Evolutionary conservation across 225 moss, liverwort and hornwort species (phyloP).

Genomic region (Neckera pumila): DNA sequence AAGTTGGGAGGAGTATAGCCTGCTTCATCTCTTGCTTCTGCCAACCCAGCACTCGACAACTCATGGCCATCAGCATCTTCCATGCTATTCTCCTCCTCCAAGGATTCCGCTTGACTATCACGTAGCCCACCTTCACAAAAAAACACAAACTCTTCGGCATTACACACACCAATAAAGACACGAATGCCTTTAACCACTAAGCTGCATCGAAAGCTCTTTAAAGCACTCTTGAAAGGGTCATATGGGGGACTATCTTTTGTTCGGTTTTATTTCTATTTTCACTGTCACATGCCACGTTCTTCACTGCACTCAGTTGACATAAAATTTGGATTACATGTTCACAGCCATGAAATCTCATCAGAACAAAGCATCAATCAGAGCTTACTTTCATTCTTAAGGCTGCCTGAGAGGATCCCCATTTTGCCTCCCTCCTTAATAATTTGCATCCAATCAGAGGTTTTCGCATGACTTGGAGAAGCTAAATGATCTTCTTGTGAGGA

Average conservation of each 20-base stretch:
- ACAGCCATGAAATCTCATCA: background rate
- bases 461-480: slow-evolving; percentile 5
- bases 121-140: slow-evolving; percentile 7
- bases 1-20: slow-evolving; percentile 66
- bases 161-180: background rate
- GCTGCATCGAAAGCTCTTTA: background rate
- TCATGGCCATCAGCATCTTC: slow-evolving; percentile 9
- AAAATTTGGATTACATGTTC: background rate
- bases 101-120: background rate
- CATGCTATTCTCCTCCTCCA: slow-evolving; percentile 18
- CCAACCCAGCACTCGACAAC: slow-evolving; percentile 2
- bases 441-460: slow-evolving; percentile 59
- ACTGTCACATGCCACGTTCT: background rate
- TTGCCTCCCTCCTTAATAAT: slow-evolving; percentile 52
- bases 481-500: background rate
- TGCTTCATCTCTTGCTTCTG: slow-evolving; percentile 4
- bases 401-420: slow-evolving; percentile 35
- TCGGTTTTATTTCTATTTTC: background rate
- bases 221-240: background rate
- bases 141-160: background rate
- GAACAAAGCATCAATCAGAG: background rate
- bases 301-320: background rate
- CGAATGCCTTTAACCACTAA: background rate
- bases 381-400: slow-evolving; percentile 2
- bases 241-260: background rate